Percentiles rank a stretch among this genome's conserved stretches.
These are phyloP conservation scores for Acacia crassicarpa DNA, from an alignment of 306 rosid species.

Conservation along the genomic window DNA sequence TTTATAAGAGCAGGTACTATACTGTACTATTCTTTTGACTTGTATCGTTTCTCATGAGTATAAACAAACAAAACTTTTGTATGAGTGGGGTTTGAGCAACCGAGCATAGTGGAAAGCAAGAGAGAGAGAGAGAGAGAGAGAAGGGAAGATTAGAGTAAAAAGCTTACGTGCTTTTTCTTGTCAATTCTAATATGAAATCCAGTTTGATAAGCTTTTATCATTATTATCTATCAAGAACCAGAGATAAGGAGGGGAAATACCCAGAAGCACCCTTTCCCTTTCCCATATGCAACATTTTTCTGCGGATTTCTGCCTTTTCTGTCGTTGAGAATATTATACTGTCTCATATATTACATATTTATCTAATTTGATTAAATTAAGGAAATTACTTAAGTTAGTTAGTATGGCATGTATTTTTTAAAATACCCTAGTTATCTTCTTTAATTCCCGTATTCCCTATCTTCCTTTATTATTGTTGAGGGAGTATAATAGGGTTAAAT, in stretches of 20 bases:
- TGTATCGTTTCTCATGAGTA: constrained; percentile 44
- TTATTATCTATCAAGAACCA: constrained; percentile 37
- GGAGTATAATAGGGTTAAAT: too few relatives aligned
- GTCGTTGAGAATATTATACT: neutral
- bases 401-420: too few relatives aligned
- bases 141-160: constrained; percentile 42
- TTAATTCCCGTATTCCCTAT: too few relatives aligned
- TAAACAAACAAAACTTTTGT: constrained; percentile 47
- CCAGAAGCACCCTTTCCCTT: constrained; percentile 32
- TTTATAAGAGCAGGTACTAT: constrained; percentile 19
- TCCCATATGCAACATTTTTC: neutral
- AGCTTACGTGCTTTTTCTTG: constrained; percentile 62
- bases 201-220: constrained; percentile 39
- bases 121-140: constrained; percentile 40
- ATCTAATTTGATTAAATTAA: too few relatives aligned
- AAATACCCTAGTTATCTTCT: too few relatives aligned
- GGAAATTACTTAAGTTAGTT: too few relatives aligned
- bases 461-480: too few relatives aligned
- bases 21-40: constrained; percentile 29
- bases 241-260: constrained; percentile 26
- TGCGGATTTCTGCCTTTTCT: neutral
- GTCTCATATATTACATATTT: too few relatives aligned
- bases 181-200: constrained; percentile 60
- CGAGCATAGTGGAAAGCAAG: constrained; percentile 56
- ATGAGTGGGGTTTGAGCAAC: constrained; percentile 42